Evolutionary conservation across 2,329 filamentous ascomycete genomes (phyloP).

Genomic region (Penicillium sp.): DNA sequence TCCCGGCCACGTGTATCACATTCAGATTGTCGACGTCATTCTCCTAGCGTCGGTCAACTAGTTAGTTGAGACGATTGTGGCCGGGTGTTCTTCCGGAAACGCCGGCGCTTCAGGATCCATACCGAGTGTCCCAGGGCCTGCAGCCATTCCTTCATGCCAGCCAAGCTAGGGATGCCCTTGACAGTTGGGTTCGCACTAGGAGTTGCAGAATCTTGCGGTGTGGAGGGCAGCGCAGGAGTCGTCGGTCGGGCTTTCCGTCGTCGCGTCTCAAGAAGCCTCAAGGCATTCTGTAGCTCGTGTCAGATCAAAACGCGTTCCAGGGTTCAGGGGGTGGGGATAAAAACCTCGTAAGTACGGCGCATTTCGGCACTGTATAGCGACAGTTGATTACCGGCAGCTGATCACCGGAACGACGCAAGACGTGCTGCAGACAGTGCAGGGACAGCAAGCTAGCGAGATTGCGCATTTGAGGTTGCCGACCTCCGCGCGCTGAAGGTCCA

Average conservation of each 20-base stretch:
- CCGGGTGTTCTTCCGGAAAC: too few species aligned
- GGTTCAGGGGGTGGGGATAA: too few species aligned
- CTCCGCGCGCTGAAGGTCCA: too few species aligned
- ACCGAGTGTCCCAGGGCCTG: constrained; percentile 31
- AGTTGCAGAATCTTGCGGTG: neutral
- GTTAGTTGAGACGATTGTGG: neutral
- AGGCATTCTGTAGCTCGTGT: constrained; percentile 22
- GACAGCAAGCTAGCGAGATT: too few species aligned
- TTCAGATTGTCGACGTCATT: constrained; percentile 59
- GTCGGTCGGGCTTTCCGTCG: constrained; percentile 22
- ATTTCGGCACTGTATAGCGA: too few species aligned
- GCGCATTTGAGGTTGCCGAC: too few species aligned
- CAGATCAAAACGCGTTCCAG: constrained; percentile 2
- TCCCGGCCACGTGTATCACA: constrained; percentile 68
- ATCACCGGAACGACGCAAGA: too few species aligned
- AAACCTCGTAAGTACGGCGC: too few species aligned
- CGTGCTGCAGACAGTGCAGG: too few species aligned
- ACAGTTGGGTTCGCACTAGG: constrained; percentile 11
- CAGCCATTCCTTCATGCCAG: constrained; percentile 35
- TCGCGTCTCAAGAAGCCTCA: constrained; percentile 23
- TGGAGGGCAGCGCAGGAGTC: neutral
- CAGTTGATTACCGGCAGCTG: too few species aligned
- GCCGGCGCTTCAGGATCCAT: constrained; percentile 3
- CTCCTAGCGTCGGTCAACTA: constrained; percentile 19
- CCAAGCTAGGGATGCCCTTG: constrained; percentile 29